These are phyloP conservation scores for Pterocarpus macrocarpus DNA, from an alignment of 306 rosid species.

Conservation along the genomic window DNA sequence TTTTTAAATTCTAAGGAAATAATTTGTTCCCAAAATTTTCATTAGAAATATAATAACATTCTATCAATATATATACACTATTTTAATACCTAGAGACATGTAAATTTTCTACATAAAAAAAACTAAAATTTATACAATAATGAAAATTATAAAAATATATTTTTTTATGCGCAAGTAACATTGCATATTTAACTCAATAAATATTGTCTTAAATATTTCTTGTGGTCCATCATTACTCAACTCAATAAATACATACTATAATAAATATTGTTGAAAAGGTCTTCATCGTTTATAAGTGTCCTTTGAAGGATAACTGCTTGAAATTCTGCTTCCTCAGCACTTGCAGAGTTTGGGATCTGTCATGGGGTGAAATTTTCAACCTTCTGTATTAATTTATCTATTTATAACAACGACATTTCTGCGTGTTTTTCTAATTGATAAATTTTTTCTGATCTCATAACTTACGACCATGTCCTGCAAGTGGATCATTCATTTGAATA, in stretches of 20 bases:
- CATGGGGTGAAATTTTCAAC: not conserved
- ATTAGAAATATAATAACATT: no score
- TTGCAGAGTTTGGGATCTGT: not conserved
- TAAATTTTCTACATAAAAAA: not conserved
- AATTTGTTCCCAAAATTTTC: no score
- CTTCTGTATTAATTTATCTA: not conserved
- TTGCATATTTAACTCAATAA: not conserved
- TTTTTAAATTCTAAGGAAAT: no score
- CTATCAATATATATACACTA: no score
- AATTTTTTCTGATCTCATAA: conserved; percentile 24
- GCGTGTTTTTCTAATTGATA: not conserved
- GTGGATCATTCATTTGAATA: conserved; percentile 46
- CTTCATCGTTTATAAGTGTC: no score
- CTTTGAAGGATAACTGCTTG: no score
- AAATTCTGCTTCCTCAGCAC: not conserved
- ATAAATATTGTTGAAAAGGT: no score
- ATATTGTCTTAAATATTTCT: not conserved
- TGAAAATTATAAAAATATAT: not conserved
- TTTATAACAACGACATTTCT: not conserved
- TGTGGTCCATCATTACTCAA: no score
- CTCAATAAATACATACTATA: no score
- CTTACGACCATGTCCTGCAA: conserved; percentile 46
- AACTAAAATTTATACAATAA: not conserved
- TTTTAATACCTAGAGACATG: not conserved
- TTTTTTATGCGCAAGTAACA: not conserved